Conservation (phyloP, 805 yeast species). For the Kodamaea hsintzibuensis region DNA sequence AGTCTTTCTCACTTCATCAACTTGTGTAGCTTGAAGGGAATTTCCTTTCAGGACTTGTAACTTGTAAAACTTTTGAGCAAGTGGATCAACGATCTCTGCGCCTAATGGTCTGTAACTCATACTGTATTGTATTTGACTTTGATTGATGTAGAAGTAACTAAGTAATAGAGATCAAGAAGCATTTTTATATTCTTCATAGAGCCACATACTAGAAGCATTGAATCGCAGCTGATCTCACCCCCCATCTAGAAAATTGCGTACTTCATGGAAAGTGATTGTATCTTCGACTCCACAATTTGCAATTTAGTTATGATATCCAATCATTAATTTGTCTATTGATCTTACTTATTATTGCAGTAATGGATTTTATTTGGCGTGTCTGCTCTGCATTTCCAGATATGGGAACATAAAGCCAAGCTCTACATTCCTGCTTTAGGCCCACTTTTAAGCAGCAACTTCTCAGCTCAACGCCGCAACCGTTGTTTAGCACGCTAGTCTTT, state of each 20-base stretch:
- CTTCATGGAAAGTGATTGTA: not conserved
- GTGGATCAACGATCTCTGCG: conserved; percentile 11
- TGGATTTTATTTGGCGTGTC: not conserved
- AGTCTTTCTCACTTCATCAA: conserved; percentile 14
- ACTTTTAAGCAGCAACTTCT: not conserved
- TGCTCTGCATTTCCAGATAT: not conserved
- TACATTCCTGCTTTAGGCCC: not conserved
- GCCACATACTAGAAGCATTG: not conserved
- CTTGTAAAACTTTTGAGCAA: conserved; percentile 6
- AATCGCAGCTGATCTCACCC: not conserved
- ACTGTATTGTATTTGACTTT: not conserved
- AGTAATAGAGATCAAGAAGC: not conserved
- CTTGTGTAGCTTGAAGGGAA: conserved; percentile 4
- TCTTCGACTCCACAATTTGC: not conserved
- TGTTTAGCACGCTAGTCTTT: no score
- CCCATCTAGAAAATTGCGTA: not conserved
- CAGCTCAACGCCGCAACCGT: not conserved
- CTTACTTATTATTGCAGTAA: not conserved
- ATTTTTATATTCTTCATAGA: not conserved
- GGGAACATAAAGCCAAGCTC: not conserved
- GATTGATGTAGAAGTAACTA: not conserved
- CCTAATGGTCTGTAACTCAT: conserved; percentile 11
- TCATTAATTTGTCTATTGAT: not conserved
- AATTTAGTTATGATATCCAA: not conserved
- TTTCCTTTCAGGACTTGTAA: conserved; percentile 3